Evolutionary conservation across 2,329 filamentous ascomycete species (phyloP).

Genomic region (Thelonectria blattea): DNA sequence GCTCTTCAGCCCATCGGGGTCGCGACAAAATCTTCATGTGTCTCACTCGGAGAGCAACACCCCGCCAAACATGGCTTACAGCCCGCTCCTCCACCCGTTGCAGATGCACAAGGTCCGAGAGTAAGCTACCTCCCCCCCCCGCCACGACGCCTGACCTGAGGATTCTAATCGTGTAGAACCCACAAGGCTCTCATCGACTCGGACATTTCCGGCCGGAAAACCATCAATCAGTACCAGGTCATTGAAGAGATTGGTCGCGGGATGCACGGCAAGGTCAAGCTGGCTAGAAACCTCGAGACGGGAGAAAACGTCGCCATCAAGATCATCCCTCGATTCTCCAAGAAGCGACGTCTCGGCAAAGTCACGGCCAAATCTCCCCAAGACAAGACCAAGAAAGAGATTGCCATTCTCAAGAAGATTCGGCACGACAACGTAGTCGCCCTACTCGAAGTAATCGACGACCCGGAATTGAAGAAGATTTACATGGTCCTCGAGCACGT

Average conservation of each 20-base stretch:
- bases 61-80: conserved; percentile 55
- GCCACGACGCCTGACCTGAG: background rate
- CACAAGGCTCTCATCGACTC: conserved; percentile 91
- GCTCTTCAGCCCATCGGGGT: conserved; percentile 61
- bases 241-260: conserved; percentile 95
- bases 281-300: conserved; percentile 80
- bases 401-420: conserved; percentile 98
- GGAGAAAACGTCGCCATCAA: conserved; percentile 92
- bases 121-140: conserved; percentile 55
- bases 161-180: conserved; percentile 60
- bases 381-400: conserved; percentile 91
- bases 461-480: conserved; percentile 94
- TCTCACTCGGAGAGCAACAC: conserved; percentile 61
- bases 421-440: conserved; percentile 97
- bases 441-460: conserved; percentile 95
- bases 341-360: conserved; percentile 88
- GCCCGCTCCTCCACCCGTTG: conserved; percentile 72
- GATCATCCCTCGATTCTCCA: conserved; percentile 95
- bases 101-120: conserved; percentile 78
- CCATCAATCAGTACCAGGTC: conserved; percentile 98
- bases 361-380: conserved; percentile 69
- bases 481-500: conserved; percentile 98
- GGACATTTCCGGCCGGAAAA: conserved; percentile 90
- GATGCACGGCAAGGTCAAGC: conserved; percentile 96
- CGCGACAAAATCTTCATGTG: conserved; percentile 50